Conservation (phyloP, 208 protist genomes). For the Acanthamoeba healyi region DNA sequence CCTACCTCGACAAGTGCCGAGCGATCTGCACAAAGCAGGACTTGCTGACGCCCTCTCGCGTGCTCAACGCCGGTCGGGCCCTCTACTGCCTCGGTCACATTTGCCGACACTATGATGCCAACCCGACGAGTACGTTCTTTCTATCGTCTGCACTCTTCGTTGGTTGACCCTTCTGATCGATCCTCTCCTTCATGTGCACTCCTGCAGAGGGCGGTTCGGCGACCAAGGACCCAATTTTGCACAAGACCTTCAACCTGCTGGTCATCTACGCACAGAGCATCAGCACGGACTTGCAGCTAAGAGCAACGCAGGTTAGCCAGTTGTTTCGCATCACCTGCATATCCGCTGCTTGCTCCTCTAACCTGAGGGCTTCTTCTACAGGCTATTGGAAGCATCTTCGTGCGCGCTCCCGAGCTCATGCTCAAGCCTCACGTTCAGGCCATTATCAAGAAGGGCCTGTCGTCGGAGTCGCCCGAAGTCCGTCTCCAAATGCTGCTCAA, state of each 20-base stretch:
- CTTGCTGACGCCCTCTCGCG: neutral
- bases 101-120: slow-evolving; percentile 32
- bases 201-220: too few relatives aligned
- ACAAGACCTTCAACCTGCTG: neutral
- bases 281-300: slow-evolving; percentile 22
- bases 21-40: neutral
- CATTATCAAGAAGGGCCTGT: slow-evolving; percentile 39
- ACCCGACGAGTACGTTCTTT: too few relatives aligned
- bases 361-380: neutral
- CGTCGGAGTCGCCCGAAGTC: slow-evolving; percentile 9
- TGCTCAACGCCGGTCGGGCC: neutral
- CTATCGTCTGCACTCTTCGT: too few relatives aligned
- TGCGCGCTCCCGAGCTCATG: slow-evolving; percentile 53
- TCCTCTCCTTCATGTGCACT: too few relatives aligned
- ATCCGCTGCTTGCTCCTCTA: too few relatives aligned
- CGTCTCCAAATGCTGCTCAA: slow-evolving; percentile 49
- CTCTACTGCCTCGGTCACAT: slow-evolving; percentile 54
- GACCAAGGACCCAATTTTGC: slow-evolving; percentile 11
- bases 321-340: too few relatives aligned
- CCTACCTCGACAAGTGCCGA: slow-evolving; percentile 50
- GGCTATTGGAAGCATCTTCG: slow-evolving; percentile 45
- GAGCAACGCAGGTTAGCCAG: neutral
- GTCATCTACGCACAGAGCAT: neutral
- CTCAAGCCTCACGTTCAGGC: slow-evolving; percentile 62
- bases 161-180: too few relatives aligned